A percentile compares a stretch with the other conserved stretches of the same genome.
Conservation (phyloP, 495 filamentous ascomycete genomes). For the Bryoglossum gracile region DNA sequence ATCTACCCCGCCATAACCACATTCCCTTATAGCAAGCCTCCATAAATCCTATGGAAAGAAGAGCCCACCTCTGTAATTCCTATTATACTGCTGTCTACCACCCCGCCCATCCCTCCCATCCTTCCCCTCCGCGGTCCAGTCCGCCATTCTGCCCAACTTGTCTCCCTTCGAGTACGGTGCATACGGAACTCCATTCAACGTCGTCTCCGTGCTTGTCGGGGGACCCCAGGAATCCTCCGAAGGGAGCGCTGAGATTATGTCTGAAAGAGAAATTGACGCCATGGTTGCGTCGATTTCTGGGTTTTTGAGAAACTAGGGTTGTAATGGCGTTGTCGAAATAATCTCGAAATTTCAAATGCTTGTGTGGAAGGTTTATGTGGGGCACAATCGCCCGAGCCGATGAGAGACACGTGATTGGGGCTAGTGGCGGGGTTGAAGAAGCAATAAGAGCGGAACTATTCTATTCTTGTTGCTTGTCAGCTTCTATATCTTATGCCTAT, state of each 20-base stretch:
- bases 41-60: conserved; percentile 60
- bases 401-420: no score
- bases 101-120: conserved; percentile 67
- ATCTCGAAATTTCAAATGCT: conserved; percentile 15
- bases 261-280: conserved; percentile 35
- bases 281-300: conserved; percentile 13
- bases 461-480: no score
- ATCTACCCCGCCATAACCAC: neutral
- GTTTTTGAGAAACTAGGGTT: no score
- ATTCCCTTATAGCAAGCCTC: conserved; percentile 51
- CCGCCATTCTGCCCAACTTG: conserved; percentile 97
- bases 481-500: no score
- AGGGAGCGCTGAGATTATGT: conserved; percentile 51
- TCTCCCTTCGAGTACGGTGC: conserved; percentile 97
- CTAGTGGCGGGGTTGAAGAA: no score
- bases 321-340: neutral
- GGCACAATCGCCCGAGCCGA: no score
- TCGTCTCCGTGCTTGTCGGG: conserved; percentile 69
- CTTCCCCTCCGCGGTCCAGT: conserved; percentile 95
- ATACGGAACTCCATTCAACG: conserved; percentile 88
- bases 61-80: conserved; percentile 78
- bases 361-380: conserved; percentile 18
- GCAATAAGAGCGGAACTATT: no score
- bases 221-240: conserved; percentile 78
- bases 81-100: conserved; percentile 79